Evolutionary conservation across 345 rosid genomes (phyloP).

Genomic region (Brassica incana): DNA sequence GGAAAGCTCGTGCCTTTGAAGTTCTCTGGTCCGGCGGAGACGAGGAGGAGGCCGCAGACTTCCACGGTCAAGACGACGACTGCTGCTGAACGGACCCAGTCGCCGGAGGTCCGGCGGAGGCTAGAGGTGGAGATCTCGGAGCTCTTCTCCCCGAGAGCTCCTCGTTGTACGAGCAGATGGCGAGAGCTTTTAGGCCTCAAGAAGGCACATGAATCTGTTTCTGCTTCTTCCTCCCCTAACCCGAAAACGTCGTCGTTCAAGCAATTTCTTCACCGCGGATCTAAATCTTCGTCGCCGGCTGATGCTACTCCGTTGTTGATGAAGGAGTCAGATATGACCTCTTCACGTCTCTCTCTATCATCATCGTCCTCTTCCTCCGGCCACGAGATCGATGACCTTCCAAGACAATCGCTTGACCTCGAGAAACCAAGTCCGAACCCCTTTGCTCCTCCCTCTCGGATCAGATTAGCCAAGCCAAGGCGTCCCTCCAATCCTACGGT

Average conservation of each 20-base stretch:
- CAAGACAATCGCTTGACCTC: conserved; percentile 52
- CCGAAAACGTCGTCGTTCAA: conserved; percentile 38
- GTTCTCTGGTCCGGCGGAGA: conserved; percentile 24
- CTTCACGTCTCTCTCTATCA: conserved; percentile 54
- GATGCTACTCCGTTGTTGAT: conserved; percentile 32
- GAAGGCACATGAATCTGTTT: conserved; percentile 39
- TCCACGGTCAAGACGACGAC: conserved; percentile 14
- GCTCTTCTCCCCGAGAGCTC: conserved; percentile 85
- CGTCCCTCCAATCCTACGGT: conserved; percentile 30
- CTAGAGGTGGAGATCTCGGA: conserved; percentile 47
- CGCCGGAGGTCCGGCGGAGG: conserved; percentile 48
- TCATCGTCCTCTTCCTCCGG: conserved; percentile 58
- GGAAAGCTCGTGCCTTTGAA: conserved; percentile 87
- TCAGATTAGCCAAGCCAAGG: conserved; percentile 43
- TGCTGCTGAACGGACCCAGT: conserved; percentile 32
- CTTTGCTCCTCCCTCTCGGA: conserved; percentile 52
- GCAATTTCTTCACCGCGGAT: conserved; percentile 65
- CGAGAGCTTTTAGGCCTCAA: conserved; percentile 78
- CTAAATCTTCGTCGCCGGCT: conserved; percentile 43
- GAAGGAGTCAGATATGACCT: conserved; percentile 47
- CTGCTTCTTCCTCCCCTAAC: conserved; percentile 20
- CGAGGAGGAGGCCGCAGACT: conserved; percentile 18
- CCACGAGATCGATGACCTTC: conserved; percentile 55
- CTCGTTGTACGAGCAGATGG: conserved; percentile 87
- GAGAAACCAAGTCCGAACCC: conserved; percentile 43